phyloP scores from a whole-genome alignment of 148 eudicot species.

The Chenopodium formosanum region DNA sequence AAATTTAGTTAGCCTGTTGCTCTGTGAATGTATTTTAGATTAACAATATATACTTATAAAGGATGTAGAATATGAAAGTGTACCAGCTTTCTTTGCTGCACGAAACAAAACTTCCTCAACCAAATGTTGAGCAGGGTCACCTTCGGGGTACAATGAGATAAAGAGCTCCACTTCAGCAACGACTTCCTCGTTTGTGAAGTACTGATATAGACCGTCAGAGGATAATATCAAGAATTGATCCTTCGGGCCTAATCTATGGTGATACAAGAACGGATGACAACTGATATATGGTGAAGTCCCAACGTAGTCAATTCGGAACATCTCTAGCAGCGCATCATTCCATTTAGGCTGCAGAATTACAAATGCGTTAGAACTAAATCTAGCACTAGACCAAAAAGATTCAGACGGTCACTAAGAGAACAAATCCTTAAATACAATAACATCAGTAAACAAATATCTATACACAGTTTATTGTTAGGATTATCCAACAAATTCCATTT shows the following conservation, averaged over 20 bases:
- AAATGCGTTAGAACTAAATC: background rate
- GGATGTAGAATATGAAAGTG: background rate
- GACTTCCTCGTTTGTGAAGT: slow-evolving; percentile 86
- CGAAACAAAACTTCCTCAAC: slow-evolving; percentile 81
- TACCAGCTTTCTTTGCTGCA: slow-evolving; percentile 93
- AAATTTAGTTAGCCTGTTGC: background rate
- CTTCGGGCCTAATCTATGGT: slow-evolving; percentile 64
- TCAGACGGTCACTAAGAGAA: background rate
- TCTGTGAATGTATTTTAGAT: background rate
- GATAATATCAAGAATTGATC: slow-evolving; percentile 82
- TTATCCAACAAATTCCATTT: background rate
- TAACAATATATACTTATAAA: background rate
- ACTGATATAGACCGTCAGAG: slow-evolving; percentile 91
- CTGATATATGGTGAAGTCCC: slow-evolving; percentile 73
- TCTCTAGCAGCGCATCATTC: slow-evolving; percentile 79
- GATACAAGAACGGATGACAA: slow-evolving; percentile 62
- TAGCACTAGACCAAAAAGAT: background rate
- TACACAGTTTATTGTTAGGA: background rate
- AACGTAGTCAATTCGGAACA: slow-evolving; percentile 74
- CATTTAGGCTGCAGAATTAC: slow-evolving; percentile 73
- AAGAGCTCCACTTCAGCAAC: slow-evolving; percentile 74
- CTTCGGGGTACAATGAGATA: slow-evolving; percentile 69
- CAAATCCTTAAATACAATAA: background rate
- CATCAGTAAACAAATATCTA: background rate
- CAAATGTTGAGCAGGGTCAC: slow-evolving; percentile 95